These are phyloP conservation scores for Peniophora sp. DNA, from an alignment of 1,284 basidiomycete species.

Conservation along the genomic window DNA sequence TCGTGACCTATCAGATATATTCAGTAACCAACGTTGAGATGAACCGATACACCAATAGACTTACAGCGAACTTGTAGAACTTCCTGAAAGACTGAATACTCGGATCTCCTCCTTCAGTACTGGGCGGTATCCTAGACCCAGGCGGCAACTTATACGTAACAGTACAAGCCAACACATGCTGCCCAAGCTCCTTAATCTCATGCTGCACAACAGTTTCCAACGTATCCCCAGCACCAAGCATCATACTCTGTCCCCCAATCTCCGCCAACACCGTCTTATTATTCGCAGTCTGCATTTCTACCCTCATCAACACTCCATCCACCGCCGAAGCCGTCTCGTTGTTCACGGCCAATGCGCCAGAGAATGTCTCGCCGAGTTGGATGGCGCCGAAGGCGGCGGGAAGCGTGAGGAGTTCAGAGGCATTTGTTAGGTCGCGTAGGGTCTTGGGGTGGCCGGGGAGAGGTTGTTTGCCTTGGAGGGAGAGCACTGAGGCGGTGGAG, in stretches of 20 bases:
- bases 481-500: conserved; percentile 69
- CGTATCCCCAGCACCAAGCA: conserved; percentile 44
- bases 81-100: conserved; percentile 69
- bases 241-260: conserved; percentile 43
- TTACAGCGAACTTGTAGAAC: conserved; percentile 83
- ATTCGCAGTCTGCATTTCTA: conserved; percentile 74
- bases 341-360: conserved; percentile 70
- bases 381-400: conserved; percentile 75
- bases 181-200: conserved; percentile 79
- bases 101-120: conserved; percentile 36
- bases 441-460: conserved; percentile 72
- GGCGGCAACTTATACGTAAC: conserved; percentile 64
- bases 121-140: conserved; percentile 31
- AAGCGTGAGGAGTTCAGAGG: conserved; percentile 63
- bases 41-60: too few relatives aligned
- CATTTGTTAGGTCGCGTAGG: conserved; percentile 65
- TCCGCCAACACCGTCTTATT: conserved; percentile 57
- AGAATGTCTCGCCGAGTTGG: conserved; percentile 76
- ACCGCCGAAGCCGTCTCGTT: conserved; percentile 61
- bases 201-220: conserved; percentile 62
- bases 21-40: conserved; percentile 2
- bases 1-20: conserved; percentile 53
- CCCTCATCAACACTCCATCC: conserved; percentile 47
- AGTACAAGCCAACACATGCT: conserved; percentile 73
- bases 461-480: conserved; percentile 63